phyloP scores from a whole-genome alignment of 768 basidiomycete genomes.

The Russula sp. region DNA sequence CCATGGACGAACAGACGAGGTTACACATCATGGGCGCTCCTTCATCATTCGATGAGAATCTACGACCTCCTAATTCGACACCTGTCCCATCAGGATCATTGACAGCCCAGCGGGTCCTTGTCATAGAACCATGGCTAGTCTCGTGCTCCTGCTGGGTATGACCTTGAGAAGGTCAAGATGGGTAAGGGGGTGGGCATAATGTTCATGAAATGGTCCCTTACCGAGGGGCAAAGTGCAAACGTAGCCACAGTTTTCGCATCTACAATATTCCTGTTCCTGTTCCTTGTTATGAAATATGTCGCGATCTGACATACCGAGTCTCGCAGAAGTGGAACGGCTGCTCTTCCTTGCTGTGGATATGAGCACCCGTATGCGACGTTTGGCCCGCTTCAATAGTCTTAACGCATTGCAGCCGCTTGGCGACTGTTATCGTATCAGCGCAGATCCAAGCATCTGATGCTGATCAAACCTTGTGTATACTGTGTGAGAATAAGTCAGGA shows the following conservation, averaged over 20 bases:
- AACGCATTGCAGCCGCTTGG: constrained; percentile 46
- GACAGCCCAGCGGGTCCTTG: constrained; percentile 49
- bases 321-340: constrained; percentile 52
- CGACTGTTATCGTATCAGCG: constrained; percentile 31
- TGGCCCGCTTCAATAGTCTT: constrained; percentile 41
- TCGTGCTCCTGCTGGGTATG: constrained; percentile 58
- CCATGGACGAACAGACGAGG: constrained; percentile 48
- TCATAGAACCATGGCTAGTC: constrained; percentile 61
- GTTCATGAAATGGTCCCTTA: constrained; percentile 25
- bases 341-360: constrained; percentile 43
- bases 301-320: constrained; percentile 32
- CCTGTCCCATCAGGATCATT: constrained; percentile 45
- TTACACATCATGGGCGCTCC: constrained; percentile 63
- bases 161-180: constrained; percentile 32
- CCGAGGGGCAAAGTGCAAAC: constrained; percentile 53
- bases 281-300: background rate
- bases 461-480: constrained; percentile 48
- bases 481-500: constrained; percentile 20
- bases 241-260: constrained; percentile 53
- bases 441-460: constrained; percentile 18
- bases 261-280: constrained; percentile 20
- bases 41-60: constrained; percentile 47
- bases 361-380: constrained; percentile 41
- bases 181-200: background rate
- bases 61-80: constrained; percentile 50